Conservation (phyloP, 441 rosid genomes). For the Manihot esculenta region DNA sequence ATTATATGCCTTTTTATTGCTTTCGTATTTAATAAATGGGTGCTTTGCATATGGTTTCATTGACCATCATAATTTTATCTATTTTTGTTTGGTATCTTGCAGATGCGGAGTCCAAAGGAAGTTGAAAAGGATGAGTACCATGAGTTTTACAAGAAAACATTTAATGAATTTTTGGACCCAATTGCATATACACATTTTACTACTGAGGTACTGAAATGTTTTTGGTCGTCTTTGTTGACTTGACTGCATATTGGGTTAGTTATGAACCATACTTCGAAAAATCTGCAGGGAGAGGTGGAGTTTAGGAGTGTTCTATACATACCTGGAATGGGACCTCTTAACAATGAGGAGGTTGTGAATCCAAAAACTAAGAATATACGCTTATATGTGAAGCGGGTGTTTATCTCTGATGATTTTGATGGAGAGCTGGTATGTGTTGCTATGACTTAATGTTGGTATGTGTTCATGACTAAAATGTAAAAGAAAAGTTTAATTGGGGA, state of each 20-base stretch:
- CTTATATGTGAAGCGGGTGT: slow-evolving; percentile 89
- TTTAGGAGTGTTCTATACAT: slow-evolving; percentile 88
- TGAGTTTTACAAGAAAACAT: slow-evolving; percentile 93
- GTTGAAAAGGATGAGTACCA: slow-evolving; percentile 76
- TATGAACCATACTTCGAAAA: slow-evolving; percentile 11
- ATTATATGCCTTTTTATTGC: not conserved
- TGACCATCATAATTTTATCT: not conserved
- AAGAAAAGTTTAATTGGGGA: not conserved
- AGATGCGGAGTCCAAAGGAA: slow-evolving; percentile 89
- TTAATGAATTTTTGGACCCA: slow-evolving; percentile 92
- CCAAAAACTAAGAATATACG: slow-evolving; percentile 93
- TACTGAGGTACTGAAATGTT: slow-evolving; percentile 60
- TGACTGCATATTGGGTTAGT: slow-evolving; percentile 8
- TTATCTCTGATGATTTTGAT: slow-evolving; percentile 98
- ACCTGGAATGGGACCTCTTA: slow-evolving; percentile 99
- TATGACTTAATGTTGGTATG: not conserved
- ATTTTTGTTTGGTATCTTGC: slow-evolving; percentile 20
- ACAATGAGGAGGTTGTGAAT: slow-evolving; percentile 79
- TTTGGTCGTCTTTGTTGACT: slow-evolving; percentile 2
- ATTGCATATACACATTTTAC: slow-evolving; percentile 81
- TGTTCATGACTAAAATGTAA: not conserved
- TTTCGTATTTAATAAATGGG: not conserved
- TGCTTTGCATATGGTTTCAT: not conserved
- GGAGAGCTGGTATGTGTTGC: slow-evolving; percentile 86
- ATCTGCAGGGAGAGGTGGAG: slow-evolving; percentile 93